Base-by-base conservation (phyloP, 176 grass and related monocot species). In the Raddia guianensis region DNA sequence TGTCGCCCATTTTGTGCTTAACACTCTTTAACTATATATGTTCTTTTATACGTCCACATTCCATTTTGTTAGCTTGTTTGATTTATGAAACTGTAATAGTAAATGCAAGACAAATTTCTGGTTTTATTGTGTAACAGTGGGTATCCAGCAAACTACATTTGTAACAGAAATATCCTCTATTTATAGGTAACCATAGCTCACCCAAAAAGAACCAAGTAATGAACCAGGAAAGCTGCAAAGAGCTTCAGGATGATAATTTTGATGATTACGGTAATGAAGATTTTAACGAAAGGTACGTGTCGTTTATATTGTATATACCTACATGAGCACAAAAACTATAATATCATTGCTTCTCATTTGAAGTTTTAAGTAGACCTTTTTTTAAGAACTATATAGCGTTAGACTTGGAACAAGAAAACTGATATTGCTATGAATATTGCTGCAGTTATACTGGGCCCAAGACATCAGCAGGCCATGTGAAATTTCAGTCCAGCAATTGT, bases 151-250 rank as follows among this genome's bases (percentile, higher is more conserved):
- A 70, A 49, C 13, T 71, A 13, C 4, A 9, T 49, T 64, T 74
- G 70, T 42, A 84, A 89, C 35, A 51, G 10, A 81, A 77, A 71
- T 65, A 12, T 69, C 0, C 32, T 75, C 10, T 49, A 65, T 60
- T 74, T 81, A 15, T 49, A 91, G 90, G 79, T 47, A 82, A 77
- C 35, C 47, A 58, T 69, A 69, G n/a, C 68, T 84, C 82, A 48
- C 19, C 43, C 43, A 57, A 84, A 68, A 84, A 85, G 74, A 55
- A 78, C 66, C 14, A 12, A 10, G 55, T 43, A 19, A 49, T 79
- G 60, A 75, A 54, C 47, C 81, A 85, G 63, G 86, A 82, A 61
- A 82, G 63, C 21, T 73, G 46, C 69, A 85, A 88, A 82, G 82
- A 91, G 49, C 74, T 88, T 14, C 62, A 65, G 32, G 82, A 82